These are phyloP conservation scores for Hymenoscyphus infarciens DNA, from an alignment of 2,329 filamentous ascomycete species.

Conservation along the genomic window DNA sequence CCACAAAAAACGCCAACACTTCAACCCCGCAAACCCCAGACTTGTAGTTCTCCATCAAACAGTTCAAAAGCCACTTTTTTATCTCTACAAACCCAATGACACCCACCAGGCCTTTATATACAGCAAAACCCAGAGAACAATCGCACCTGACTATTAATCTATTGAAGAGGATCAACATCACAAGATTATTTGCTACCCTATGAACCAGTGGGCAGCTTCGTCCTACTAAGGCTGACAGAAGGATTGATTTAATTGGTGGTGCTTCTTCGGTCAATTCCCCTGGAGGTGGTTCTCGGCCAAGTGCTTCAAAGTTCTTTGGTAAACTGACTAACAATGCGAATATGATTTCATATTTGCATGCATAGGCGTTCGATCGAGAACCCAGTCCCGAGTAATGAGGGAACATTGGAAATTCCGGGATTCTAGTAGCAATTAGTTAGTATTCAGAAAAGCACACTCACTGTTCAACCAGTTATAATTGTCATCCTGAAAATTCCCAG, in stretches of 20 bases:
- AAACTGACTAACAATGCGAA: neutral
- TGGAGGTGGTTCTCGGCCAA: neutral
- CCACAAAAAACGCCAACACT: neutral
- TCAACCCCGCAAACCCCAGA: neutral
- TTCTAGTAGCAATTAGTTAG: neutral
- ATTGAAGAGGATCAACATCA: too few relatives aligned
- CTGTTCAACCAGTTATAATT: neutral
- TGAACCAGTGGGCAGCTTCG: too few relatives aligned
- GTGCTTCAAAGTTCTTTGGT: neutral
- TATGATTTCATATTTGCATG: neutral
- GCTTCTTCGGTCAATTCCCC: constrained; percentile 8
- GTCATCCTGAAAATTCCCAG: neutral
- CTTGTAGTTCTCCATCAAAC: too few relatives aligned
- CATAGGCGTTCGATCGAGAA: neutral
- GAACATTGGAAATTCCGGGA: neutral
- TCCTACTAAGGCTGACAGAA: neutral
- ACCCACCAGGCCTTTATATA: neutral
- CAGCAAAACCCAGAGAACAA: too few relatives aligned
- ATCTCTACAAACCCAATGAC: neutral
- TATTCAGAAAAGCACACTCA: neutral
- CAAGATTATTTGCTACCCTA: neutral
- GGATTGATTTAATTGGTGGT: constrained; percentile 9
- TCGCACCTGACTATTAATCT: too few relatives aligned
- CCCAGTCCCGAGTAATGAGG: neutral
- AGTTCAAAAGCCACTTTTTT: neutral